Conservation (phyloP, 2,329 filamentous ascomycete genomes). For the Aureobasidium uvarum region DNA sequence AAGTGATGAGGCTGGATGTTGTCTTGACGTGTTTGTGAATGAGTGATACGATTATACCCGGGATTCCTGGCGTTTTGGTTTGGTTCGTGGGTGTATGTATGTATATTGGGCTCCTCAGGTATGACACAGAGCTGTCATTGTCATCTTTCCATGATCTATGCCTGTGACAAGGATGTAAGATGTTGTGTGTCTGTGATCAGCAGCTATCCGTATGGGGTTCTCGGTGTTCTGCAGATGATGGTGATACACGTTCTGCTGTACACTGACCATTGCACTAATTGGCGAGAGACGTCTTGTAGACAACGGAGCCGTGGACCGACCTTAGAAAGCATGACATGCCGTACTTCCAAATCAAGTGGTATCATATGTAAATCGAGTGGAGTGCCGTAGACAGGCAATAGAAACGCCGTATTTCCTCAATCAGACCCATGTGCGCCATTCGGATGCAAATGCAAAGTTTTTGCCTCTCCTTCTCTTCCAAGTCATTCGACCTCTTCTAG, state of each 20-base stretch:
- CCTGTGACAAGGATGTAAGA: background rate
- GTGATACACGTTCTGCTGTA: background rate
- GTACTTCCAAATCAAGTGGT: constrained; percentile 1
- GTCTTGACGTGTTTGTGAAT: background rate
- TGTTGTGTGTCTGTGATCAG: background rate
- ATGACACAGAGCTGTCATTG: background rate
- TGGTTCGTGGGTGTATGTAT: background rate
- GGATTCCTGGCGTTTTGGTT: background rate
- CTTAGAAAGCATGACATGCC: background rate
- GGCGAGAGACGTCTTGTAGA: background rate
- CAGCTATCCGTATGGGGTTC: background rate
- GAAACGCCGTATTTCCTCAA: background rate
- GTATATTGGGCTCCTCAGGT: background rate
- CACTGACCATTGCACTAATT: background rate
- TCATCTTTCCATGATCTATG: background rate
- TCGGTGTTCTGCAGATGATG: background rate
- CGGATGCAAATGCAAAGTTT: constrained; percentile 14
- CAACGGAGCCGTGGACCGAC: background rate
- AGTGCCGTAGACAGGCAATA: background rate
- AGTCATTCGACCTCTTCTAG: background rate
- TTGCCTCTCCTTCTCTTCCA: background rate
- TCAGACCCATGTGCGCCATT: background rate
- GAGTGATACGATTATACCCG: constrained; percentile 21
- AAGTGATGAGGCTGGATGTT: constrained; percentile 19
- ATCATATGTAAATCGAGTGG: constrained; percentile 13